These are phyloP conservation scores for Elsinoe arachidis DNA, from an alignment of 2,329 filamentous ascomycete genomes.

Conservation along the genomic window DNA sequence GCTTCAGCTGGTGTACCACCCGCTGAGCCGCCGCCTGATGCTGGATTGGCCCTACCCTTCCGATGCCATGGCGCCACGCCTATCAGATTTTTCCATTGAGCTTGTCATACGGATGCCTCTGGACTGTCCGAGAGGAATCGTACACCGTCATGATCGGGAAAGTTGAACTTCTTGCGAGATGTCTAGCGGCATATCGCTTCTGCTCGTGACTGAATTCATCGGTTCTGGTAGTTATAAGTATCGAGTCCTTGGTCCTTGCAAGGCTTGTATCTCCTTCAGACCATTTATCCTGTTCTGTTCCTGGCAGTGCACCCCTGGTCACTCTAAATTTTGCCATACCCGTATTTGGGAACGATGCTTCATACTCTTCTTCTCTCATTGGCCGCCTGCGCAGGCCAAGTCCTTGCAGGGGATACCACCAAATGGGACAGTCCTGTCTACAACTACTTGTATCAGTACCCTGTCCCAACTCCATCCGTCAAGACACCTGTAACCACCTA, in stretches of 20 bases:
- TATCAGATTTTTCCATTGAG: neutral
- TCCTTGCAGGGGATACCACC: neutral
- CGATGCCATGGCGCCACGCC: neutral
- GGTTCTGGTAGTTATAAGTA: neutral
- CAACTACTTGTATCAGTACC: conserved; percentile 14
- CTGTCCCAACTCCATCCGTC: conserved; percentile 14
- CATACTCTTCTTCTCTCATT: neutral
- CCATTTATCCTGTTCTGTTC: neutral
- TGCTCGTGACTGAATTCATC: neutral
- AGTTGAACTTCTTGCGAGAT: neutral
- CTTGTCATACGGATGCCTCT: conserved; percentile 9
- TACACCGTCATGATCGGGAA: neutral
- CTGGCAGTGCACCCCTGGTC: neutral
- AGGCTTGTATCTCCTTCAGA: neutral
- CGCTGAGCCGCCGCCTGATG: neutral
- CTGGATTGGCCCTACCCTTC: neutral
- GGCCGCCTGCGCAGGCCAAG: neutral
- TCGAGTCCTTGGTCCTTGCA: neutral
- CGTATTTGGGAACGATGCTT: neutral
- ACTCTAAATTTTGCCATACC: neutral
- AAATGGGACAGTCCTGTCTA: conserved; percentile 15
- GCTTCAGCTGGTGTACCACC: neutral
- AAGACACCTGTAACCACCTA: conserved; percentile 13
- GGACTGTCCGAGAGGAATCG: neutral
- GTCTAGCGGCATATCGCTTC: neutral